Evolutionary conservation across 176 grass and related monocot genomes (phyloP), one percentile per base, ranked within the genome.

Genomic region (Carex scoparia): DNA sequence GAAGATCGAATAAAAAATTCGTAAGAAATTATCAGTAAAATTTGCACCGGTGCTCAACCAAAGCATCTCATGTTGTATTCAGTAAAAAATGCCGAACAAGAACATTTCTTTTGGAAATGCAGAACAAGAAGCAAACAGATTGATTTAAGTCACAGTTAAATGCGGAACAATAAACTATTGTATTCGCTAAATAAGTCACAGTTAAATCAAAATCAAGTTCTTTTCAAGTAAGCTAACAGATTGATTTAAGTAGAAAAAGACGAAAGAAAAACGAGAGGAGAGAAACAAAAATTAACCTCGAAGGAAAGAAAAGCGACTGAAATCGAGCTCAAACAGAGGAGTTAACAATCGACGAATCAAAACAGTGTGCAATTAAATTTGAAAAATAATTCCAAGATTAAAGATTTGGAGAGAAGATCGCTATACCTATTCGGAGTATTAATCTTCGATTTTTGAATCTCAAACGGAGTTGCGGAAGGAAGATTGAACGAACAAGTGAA

Each of bases 391-490:
- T 60, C 18, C 81, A 30, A 54, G 11, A 10, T 51, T 56, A 31
- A 64, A 68, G 5, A 44, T 23, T 2, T 9, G n/a, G 65, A 75
- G 65, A 78, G 31, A 83, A 61, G 71, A 67, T 61, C 42, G 68
- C 4, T 40, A 1, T 6, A 13, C 44, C 4, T 18, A 35, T 35
- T 5, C 38, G 38, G 38, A 40, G 75, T 46, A 60, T 42, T 73
- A 27, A 16, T 40, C 54, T 72, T 23, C 31, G 31, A 89, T 69
- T 11, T 53, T 16, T 89, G 86, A 87, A 79, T 58, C 88, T 91
- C 40, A 51, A 37, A 65, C 44, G 57, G 38, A 40, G 38, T 40
- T 40, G 38, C 38, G 38, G 71, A 83, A 62, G 78, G 85, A 54
- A 76, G 44, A 54, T 6, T 54, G 1, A 23, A 23, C 3, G 19